Percentiles rank a stretch among this genome's conserved stretches.
These are phyloP conservation scores for Cardiospermum halicacabum DNA, from an alignment of 345 rosid species.

Conservation along the genomic window DNA sequence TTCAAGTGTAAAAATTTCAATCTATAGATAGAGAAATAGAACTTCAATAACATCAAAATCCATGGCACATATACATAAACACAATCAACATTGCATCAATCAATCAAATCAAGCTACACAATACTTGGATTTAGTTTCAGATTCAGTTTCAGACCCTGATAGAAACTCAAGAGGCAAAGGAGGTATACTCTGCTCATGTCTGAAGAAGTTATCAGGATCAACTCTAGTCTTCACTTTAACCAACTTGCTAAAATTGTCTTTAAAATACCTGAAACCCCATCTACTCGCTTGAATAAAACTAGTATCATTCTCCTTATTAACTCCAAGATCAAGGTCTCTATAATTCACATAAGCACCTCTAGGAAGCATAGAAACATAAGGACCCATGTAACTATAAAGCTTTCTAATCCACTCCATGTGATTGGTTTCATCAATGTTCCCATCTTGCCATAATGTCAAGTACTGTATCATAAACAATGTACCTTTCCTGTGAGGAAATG, in stretches of 20 bases:
- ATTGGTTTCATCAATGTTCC: not conserved
- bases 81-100: not conserved
- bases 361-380: conserved; percentile 22
- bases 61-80: too few relatives aligned
- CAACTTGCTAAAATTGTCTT: conserved; percentile 17
- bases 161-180: not conserved
- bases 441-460: conserved; percentile 11
- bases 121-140: too few relatives aligned
- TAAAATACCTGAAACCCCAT: conserved; percentile 22
- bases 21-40: too few relatives aligned
- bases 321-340: conserved; percentile 23
- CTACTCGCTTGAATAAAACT: conserved; percentile 1
- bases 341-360: conserved; percentile 31
- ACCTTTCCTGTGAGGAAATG: conserved; percentile 31
- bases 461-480: conserved; percentile 24
- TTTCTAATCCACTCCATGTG: conserved; percentile 15
- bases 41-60: too few relatives aligned
- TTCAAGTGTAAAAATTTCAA: too few relatives aligned
- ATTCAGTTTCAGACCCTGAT: too few relatives aligned
- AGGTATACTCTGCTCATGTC: conserved; percentile 28
- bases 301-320: not conserved
- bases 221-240: conserved; percentile 14
- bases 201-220: conserved; percentile 25
- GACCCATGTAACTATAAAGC: conserved; percentile 23
- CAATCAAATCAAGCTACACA: not conserved